Evolutionary conservation across 805 yeast genomes (phyloP).

Genomic region (Candida maris): DNA sequence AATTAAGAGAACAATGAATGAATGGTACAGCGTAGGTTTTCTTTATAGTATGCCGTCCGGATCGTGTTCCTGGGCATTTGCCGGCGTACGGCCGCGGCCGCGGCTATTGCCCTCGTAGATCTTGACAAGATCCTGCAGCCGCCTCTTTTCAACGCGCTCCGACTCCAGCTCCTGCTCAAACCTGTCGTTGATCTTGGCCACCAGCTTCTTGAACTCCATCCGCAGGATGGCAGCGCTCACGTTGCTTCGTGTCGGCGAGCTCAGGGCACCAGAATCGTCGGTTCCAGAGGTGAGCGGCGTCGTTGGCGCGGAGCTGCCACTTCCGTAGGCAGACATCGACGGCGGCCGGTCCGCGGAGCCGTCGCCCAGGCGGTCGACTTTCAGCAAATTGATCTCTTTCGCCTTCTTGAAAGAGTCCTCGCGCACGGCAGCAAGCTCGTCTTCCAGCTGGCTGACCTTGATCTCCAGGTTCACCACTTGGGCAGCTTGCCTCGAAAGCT

Average conservation of each 20-base stretch:
- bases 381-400: constrained; percentile 41
- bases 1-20: no score
- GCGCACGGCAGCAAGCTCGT: constrained; percentile 31
- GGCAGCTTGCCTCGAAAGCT: constrained; percentile 35
- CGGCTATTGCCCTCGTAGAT: constrained; percentile 22
- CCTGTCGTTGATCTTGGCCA: constrained; percentile 56
- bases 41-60: no score
- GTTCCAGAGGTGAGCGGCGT: constrained; percentile 15
- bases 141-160: constrained; percentile 50
- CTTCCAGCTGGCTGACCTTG: constrained; percentile 32
- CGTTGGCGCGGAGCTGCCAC: constrained; percentile 11
- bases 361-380: constrained; percentile 43
- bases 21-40: no score
- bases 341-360: constrained; percentile 5
- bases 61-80: no score
- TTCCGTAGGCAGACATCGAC: constrained; percentile 12
- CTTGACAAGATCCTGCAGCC: constrained; percentile 41
- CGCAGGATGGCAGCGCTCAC: constrained; percentile 52
- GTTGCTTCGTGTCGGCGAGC: constrained; percentile 25
- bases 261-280: constrained; percentile 7
- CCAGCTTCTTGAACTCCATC: constrained; percentile 64
- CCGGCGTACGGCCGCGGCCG: no score
- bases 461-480: constrained; percentile 34
- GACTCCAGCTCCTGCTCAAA: constrained; percentile 56
- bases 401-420: constrained; percentile 41